Base-by-base conservation (phyloP, 495 filamentous ascomycete genomes). In the Jackrogersella minutella region DNA sequence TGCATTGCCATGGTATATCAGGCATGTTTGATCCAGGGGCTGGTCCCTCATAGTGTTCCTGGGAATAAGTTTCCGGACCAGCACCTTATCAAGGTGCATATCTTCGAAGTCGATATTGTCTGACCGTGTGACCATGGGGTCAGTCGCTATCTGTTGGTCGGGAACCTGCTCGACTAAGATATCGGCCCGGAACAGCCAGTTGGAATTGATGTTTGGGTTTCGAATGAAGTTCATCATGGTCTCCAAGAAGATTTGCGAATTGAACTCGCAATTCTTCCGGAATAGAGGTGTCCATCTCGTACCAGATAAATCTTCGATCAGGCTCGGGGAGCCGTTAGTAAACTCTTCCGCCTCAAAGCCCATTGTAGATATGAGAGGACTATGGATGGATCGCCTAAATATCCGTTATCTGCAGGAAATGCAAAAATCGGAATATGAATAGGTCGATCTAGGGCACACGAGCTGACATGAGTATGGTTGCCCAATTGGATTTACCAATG, bases 141-240 rank as follows among this genome's bases (percentile, higher is more conserved):
- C 69, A 58, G 22, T 50, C 1, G 37, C 54, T 30, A 24, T 46
- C 31, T 50, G 43, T 36, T 72, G 68, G 14, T 55, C 9, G 61
- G 68, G 62, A 64, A 84, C 64, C 60, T 66, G 41, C 76, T 78
- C 68, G 65, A 90, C 81, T 22, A 92, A 81, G 43, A 97, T 91
- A 76, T 97, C 93, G 9, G 93, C 93, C 17, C 94, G 87, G 72
- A 96, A 93, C 2, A 97, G 83, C 81, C 89, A 88, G 13, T 82
- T 88, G 2, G 91, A 91, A 64, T 90, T 94, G 80, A 94, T 85
- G 62, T 97, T 96, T 6, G 93, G 93, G 74, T 97, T 96, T 44
- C 81, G 81, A 67, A 96, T 84, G 40, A 96, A 84, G 61, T 91
- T 92, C 51, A 86, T 72, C 82, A 91, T 88, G 44, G 91, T 85